phyloP scores from a whole-genome alignment of 2,329 filamentous ascomycete genomes.

The Aspergillus luchuensis region DNA sequence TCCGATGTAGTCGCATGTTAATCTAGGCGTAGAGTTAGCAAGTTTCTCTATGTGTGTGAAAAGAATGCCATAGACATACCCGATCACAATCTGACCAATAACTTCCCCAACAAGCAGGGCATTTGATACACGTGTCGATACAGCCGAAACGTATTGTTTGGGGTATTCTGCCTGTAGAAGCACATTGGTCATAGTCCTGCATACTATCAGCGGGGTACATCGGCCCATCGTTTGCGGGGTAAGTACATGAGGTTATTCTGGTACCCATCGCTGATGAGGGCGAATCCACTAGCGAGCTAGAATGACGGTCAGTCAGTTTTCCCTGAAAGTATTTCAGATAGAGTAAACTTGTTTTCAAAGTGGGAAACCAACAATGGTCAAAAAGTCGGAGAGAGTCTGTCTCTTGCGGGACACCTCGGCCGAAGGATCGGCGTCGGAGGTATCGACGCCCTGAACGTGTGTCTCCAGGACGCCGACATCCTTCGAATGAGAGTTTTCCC shows the following conservation, averaged over 20 bases:
- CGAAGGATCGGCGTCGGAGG: neutral
- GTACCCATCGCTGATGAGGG: constrained; percentile 10
- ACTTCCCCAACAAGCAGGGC: constrained; percentile 1
- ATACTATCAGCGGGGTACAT: neutral
- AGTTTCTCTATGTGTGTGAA: neutral
- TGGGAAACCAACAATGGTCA: neutral
- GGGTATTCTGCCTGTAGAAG: constrained; percentile 3
- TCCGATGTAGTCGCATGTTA: constrained; percentile 5
- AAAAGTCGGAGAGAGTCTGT: neutral
- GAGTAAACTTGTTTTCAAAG: too few relatives aligned
- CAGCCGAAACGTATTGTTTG: constrained; percentile 2
- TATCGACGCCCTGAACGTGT: neutral
- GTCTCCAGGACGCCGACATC: neutral
- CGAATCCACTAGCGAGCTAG: constrained; percentile 7
- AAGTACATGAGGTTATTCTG: constrained; percentile 7
- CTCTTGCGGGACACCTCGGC: neutral
- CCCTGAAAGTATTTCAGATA: too few relatives aligned
- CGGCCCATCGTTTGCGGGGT: neutral
- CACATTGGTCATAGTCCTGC: constrained; percentile 6
- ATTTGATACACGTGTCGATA: constrained; percentile 4
- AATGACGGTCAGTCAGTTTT: too few relatives aligned
- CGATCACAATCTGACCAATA: constrained; percentile 5
- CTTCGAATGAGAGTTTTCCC: neutral
- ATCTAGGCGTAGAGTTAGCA: neutral
- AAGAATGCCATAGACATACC: neutral